These are phyloP conservation scores for Xanthoconium stramineum DNA, from an alignment of 768 basidiomycete genomes.

Conservation along the genomic window DNA sequence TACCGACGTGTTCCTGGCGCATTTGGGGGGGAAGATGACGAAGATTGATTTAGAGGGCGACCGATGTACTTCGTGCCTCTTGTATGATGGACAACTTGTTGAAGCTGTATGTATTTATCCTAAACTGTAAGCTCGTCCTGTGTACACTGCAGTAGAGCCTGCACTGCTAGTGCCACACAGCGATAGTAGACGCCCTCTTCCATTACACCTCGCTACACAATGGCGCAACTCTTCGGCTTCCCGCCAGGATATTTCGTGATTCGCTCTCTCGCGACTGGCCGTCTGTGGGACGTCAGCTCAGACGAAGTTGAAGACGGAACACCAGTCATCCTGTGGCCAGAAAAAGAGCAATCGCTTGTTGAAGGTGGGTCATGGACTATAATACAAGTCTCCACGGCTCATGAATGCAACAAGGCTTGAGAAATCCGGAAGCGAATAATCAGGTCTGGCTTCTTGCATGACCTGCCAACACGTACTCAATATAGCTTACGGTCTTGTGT, in stretches of 20 bases:
- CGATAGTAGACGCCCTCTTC: background rate
- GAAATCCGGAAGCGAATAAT: conserved; percentile 68
- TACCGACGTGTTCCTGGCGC: conserved; percentile 26
- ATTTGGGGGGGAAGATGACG: conserved; percentile 24
- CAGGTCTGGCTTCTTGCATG: conserved; percentile 44
- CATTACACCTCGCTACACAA: background rate
- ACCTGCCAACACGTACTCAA: background rate
- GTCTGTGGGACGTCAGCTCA: conserved; percentile 35
- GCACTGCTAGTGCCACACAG: background rate
- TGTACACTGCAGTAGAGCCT: too few relatives aligned
- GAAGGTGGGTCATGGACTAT: conserved; percentile 50
- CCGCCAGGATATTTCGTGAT: conserved; percentile 42
- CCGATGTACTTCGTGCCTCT: background rate
- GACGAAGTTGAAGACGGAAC: conserved; percentile 37
- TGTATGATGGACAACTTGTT: background rate
- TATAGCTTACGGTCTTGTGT: background rate
- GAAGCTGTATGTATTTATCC: background rate
- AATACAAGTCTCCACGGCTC: conserved; percentile 5
- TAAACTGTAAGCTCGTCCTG: too few relatives aligned
- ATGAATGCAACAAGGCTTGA: conserved; percentile 45
- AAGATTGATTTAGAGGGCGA: conserved; percentile 2
- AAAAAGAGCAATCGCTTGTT: conserved; percentile 73
- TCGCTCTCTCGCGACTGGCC: conserved; percentile 34
- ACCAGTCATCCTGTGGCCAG: conserved; percentile 61
- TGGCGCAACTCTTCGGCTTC: conserved; percentile 31